Percentiles rank a stretch among this genome's conserved stretches.
Conservation (phyloP, 306 rosid species). For the Lathyrus sativus region DNA sequence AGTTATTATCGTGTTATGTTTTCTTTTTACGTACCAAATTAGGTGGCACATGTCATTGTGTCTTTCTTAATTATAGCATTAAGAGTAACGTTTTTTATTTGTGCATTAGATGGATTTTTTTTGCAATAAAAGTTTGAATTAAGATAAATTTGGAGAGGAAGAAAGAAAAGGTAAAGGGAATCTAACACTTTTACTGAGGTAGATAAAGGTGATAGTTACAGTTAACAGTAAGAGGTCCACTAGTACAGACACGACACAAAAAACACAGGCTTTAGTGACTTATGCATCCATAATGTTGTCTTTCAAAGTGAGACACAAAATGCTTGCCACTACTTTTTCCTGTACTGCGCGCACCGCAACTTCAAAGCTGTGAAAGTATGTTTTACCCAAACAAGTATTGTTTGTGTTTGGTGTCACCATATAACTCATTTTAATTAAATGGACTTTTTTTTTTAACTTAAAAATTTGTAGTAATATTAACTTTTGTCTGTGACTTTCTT, state of each 20-base stretch:
- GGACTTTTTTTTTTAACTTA: too few relatives aligned
- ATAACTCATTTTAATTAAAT: too few relatives aligned
- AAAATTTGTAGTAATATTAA: too few relatives aligned
- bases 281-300: constrained; percentile 36
- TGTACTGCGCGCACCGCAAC: constrained; percentile 13
- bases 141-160: neutral
- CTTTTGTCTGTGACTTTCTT: too few relatives aligned
- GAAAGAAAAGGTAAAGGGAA: constrained; percentile 3
- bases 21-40: constrained; percentile 9
- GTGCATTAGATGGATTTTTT: too few relatives aligned
- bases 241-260: constrained; percentile 13
- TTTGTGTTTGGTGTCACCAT: too few relatives aligned
- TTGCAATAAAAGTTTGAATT: too few relatives aligned
- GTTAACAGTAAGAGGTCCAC: constrained; percentile 4
- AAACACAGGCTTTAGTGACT: constrained; percentile 38
- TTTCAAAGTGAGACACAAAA: constrained; percentile 36
- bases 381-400: too few relatives aligned
- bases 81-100: too few relatives aligned
- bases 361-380: neutral
- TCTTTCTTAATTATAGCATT: neutral
- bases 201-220: constrained; percentile 25
- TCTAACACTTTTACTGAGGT: constrained; percentile 14
- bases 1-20: neutral
- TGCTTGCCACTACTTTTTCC: constrained; percentile 25
- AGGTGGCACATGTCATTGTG: constrained; percentile 4